Evolutionary conservation across 2,329 filamentous ascomycete genomes (phyloP).

Genomic region (Pseudopithomyces chartarum): DNA sequence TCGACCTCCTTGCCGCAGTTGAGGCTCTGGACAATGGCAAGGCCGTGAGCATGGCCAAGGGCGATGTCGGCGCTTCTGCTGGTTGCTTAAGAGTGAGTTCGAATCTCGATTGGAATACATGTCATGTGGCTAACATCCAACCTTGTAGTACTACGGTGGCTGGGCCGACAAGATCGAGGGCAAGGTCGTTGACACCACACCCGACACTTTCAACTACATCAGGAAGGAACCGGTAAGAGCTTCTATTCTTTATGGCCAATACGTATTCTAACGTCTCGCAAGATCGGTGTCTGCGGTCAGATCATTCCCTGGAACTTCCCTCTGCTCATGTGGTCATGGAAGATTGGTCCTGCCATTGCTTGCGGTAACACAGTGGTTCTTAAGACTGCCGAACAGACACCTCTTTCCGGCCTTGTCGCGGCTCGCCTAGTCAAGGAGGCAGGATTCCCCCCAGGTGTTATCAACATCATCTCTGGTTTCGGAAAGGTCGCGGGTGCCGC

Average conservation of each 20-base stretch:
- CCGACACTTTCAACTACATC: conserved; percentile 84
- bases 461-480: conserved; percentile 79
- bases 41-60: conserved; percentile 75
- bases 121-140: not conserved
- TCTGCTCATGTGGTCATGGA: conserved; percentile 81
- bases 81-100: conserved; percentile 65
- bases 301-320: conserved; percentile 93
- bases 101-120: not conserved
- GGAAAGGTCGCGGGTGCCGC: conserved; percentile 80
- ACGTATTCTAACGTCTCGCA: conserved; percentile 19
- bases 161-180: conserved; percentile 93
- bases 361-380: conserved; percentile 74
- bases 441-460: conserved; percentile 77
- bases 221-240: conserved; percentile 70
- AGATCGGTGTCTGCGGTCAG: conserved; percentile 80
- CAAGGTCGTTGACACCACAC: conserved; percentile 80
- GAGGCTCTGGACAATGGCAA: conserved; percentile 91
- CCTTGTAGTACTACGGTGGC: conserved; percentile 77
- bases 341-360: conserved; percentile 75
- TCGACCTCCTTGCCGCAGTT: conserved; percentile 75
- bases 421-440: conserved; percentile 72
- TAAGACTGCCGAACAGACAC: conserved; percentile 79
- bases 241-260: not conserved
- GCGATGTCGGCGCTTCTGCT: conserved; percentile 71
- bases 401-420: conserved; percentile 70